Evolutionary conservation across 306 rosid species (phyloP), one percentile per base, ranked within the genome.

Genomic region (Citrullus amarus): DNA sequence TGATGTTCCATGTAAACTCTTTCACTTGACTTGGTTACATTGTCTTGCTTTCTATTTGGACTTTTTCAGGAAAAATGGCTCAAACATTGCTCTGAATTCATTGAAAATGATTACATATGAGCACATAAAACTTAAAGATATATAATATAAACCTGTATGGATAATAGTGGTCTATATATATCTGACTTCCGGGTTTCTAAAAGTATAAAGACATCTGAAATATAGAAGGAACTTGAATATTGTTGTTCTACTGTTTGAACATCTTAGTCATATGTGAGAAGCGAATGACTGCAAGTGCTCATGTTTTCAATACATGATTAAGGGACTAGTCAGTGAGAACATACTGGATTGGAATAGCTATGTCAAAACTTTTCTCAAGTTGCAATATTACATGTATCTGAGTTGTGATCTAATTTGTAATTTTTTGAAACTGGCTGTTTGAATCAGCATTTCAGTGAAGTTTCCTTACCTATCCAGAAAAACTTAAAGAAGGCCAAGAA

Each of bases 391-490:
- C 59, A 25, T 48, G 76, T 25, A 71, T 43, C 22, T 43, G 18
- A 75, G 51, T 76, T 51, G 56, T 25, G 50, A 62, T 66, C 25
- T 62, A 63, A 10, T 59, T 81, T 28, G 38, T 38, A 43, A 58
- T 54, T 39, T 44, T 55, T 10, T 18, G 2, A 16, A 17, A 79
- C 9, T 84, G 71, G 81, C 61, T 75, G 71, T 71, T 82, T 85
- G 71, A 80, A 87, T 84, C 89, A 95, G 99, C 83, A 84, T 92
- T 73, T 83, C 81, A 78, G 88, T 79, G 86, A 95, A 91, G 83
- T 95, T 95, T 82, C 93, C 97, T 72, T 95, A 95, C 88, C 84
- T 95, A 88, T 92, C 79, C 77, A 74, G 80, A 95, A 95, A 91
- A 89, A 81, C 87, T 6, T 54, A 88, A 80, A 86, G 93, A 89